phyloP scores from a whole-genome alignment of 2,329 filamentous ascomycete genomes.

The Fonsecaea nubica region DNA sequence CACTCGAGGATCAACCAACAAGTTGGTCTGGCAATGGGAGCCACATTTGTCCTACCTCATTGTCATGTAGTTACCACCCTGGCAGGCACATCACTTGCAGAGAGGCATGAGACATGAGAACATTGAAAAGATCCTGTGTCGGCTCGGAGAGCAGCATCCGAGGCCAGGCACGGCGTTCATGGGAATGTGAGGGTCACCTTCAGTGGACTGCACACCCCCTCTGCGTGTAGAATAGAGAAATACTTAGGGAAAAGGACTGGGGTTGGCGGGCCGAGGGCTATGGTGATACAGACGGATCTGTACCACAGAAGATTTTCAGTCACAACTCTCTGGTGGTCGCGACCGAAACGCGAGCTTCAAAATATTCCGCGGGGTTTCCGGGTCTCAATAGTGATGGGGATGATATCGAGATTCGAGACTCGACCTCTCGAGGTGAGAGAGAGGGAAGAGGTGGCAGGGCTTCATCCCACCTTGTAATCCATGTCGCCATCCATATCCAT shows the following conservation, averaged over 20 bases:
- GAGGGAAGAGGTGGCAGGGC: no score
- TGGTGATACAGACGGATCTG: constrained; percentile 13
- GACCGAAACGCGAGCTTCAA: background rate
- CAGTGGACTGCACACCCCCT: background rate
- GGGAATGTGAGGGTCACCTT: background rate
- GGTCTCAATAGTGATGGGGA: background rate
- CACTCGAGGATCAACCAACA: constrained; percentile 19
- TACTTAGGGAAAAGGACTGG: background rate
- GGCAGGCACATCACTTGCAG: constrained; percentile 6
- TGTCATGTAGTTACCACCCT: background rate
- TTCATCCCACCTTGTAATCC: background rate
- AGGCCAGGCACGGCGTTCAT: constrained; percentile 17
- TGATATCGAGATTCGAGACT: background rate
- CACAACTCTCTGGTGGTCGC: background rate
- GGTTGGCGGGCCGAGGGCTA: constrained; percentile 16
- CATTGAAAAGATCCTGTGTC: background rate
- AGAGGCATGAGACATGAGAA: background rate
- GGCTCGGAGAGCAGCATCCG: constrained; percentile 17
- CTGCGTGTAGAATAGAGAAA: background rate
- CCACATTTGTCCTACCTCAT: constrained; percentile 23
- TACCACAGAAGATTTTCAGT: constrained; percentile 8
- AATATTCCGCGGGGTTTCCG: background rate
- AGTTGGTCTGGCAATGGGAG: constrained; percentile 19
- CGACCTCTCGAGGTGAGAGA: background rate
- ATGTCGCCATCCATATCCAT: background rate